Conservation (phyloP, 495 filamentous ascomycete species). For the Cetradonia linearis region DNA sequence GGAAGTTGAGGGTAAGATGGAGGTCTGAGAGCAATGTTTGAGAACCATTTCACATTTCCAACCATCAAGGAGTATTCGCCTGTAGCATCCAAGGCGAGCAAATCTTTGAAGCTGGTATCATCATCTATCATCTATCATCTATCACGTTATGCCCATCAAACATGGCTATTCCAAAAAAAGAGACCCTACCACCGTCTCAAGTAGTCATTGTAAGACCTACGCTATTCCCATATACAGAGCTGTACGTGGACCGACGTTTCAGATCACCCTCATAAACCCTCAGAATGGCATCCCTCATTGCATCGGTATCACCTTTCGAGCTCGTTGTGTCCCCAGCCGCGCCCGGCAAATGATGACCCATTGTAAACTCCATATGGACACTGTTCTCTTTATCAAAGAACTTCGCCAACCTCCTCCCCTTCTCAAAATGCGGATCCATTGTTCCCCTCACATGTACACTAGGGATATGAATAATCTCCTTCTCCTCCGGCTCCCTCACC, state of each 20-base stretch:
- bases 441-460: conserved; percentile 28
- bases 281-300: conserved; percentile 27
- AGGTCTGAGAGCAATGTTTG: too few species aligned
- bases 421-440: conserved; percentile 27
- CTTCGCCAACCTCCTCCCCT: conserved; percentile 22
- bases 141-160: neutral
- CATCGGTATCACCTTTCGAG: conserved; percentile 12
- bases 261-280: conserved; percentile 16
- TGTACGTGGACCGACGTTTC: neutral
- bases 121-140: too few species aligned
- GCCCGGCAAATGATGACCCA: conserved; percentile 28
- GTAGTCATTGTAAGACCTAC: neutral
- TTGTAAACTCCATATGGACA: conserved; percentile 22
- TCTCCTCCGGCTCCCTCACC: conserved; percentile 13
- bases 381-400: conserved; percentile 24
- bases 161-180: neutral
- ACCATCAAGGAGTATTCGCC: too few species aligned
- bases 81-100: too few species aligned
- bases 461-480: conserved; percentile 23
- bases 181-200: neutral
- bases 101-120: too few species aligned
- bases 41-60: too few species aligned
- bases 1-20: too few species aligned
- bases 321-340: conserved; percentile 25
- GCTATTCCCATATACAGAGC: neutral